Conservation (phyloP, 176 grass and related monocot species). For the Otatea glauca region DNA sequence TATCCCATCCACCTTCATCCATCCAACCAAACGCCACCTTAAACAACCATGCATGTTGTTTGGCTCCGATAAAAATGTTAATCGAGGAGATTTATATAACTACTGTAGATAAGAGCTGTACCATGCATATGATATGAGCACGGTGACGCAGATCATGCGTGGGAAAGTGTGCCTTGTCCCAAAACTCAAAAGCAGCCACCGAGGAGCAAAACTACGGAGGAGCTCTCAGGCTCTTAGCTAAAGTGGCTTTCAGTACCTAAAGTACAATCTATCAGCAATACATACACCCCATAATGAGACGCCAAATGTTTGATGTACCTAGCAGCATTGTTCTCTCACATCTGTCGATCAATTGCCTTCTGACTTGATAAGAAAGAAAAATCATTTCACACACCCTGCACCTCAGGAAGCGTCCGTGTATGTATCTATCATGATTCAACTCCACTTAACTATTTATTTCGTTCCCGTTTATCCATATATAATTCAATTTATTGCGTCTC, state of each 20-base stretch:
- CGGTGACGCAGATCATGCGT: neutral
- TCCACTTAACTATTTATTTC: neutral
- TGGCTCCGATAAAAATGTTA: neutral
- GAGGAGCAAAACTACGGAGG: conserved; percentile 30
- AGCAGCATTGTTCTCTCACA: neutral
- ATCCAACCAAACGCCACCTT: no score
- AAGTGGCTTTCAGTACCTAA: conserved; percentile 42
- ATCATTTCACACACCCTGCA: conserved; percentile 33
- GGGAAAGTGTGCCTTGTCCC: neutral
- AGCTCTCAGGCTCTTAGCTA: conserved; percentile 27
- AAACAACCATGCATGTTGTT: no score
- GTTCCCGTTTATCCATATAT: neutral
- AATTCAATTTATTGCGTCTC: no score
- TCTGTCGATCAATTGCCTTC: conserved; percentile 26
- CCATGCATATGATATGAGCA: neutral
- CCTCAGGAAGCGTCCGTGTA: neutral
- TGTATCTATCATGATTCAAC: neutral
- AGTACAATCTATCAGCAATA: conserved; percentile 24
- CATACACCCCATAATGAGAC: conserved; percentile 32
- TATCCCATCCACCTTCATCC: no score
- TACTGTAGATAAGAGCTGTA: neutral
- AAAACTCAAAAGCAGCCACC: conserved; percentile 10
- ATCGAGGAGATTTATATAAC: neutral
- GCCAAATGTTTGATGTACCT: conserved; percentile 24
- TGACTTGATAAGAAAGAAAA: conserved; percentile 49